phyloP scores from a whole-genome alignment of 192 early-diverging fungal genomes.

The Pilaira anomala region DNA sequence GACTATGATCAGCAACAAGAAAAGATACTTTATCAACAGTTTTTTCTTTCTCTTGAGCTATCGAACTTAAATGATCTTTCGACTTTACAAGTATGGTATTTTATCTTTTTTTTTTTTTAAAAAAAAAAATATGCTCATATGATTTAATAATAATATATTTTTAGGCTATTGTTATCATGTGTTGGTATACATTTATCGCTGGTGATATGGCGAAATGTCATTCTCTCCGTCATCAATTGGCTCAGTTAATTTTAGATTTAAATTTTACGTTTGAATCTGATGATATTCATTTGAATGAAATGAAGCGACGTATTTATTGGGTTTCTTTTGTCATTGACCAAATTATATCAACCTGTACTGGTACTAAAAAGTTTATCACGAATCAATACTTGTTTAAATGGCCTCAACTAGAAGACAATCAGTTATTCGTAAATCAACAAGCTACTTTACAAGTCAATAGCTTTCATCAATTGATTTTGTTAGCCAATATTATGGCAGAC shows the following conservation, averaged over 20 bases:
- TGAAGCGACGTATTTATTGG: constrained; percentile 34
- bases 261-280: constrained; percentile 27
- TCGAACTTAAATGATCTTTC: not conserved
- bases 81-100: not conserved
- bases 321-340: constrained; percentile 30
- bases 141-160: not conserved
- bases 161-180: constrained; percentile 31
- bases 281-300: constrained; percentile 20
- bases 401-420: constrained; percentile 33
- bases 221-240: constrained; percentile 9
- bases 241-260: constrained; percentile 10
- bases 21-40: not conserved
- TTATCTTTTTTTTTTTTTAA: no score
- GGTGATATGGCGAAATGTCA: constrained; percentile 23
- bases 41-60: not conserved
- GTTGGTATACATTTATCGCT: constrained; percentile 32
- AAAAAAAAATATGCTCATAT: no score
- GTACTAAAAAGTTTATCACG: constrained; percentile 5
- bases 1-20: not conserved
- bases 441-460: constrained; percentile 20
- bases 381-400: constrained; percentile 6
- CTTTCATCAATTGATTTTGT: constrained; percentile 29
- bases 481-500: constrained; percentile 4
- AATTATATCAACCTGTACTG: constrained; percentile 22
- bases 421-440: constrained; percentile 18